Conservation (phyloP, 225 moss, liverwort and hornwort genomes). For the Sphagnum tenellum region DNA sequence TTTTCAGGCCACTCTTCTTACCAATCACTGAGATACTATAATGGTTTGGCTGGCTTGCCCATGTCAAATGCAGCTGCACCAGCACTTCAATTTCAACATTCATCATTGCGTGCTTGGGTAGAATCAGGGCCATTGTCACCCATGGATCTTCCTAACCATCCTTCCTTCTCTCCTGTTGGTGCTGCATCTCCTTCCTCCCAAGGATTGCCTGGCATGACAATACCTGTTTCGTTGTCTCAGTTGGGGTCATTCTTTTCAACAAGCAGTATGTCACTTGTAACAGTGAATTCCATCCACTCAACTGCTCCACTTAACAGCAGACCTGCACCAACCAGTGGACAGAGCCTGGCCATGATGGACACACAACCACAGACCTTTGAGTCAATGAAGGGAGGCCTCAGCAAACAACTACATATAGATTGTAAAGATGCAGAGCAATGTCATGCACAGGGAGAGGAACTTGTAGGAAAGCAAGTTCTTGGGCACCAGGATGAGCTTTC, state of each 20-base stretch:
- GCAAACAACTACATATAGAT: conserved; percentile 6
- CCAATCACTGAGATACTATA: no score
- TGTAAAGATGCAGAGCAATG: conserved; percentile 11
- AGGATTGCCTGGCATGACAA: conserved; percentile 21
- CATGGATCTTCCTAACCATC: no score
- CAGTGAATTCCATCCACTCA: conserved; percentile 7
- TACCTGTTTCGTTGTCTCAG: conserved; percentile 25
- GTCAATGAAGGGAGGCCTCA: conserved; percentile 10
- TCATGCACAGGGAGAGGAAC: conserved; percentile 17
- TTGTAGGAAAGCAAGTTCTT: conserved; percentile 6
- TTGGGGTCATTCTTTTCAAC: conserved; percentile 18
- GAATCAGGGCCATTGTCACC: no score
- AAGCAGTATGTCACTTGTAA: conserved; percentile 13
- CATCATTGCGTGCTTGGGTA: no score
- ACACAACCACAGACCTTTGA: conserved; percentile 23
- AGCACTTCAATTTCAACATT: no score
- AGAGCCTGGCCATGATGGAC: conserved; percentile 40
- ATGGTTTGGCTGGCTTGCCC: no score
- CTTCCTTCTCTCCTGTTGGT: no score
- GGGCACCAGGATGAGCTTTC: conserved; percentile 23
- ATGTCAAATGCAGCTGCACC: no score
- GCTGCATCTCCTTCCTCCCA: conserved; percentile 6
- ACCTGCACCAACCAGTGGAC: conserved; percentile 13
- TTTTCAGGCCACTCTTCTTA: no score
- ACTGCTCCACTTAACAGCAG: conserved; percentile 13